phyloP scores from a whole-genome alignment of 306 rosid species.

The Vigna reflexopilosa region DNA sequence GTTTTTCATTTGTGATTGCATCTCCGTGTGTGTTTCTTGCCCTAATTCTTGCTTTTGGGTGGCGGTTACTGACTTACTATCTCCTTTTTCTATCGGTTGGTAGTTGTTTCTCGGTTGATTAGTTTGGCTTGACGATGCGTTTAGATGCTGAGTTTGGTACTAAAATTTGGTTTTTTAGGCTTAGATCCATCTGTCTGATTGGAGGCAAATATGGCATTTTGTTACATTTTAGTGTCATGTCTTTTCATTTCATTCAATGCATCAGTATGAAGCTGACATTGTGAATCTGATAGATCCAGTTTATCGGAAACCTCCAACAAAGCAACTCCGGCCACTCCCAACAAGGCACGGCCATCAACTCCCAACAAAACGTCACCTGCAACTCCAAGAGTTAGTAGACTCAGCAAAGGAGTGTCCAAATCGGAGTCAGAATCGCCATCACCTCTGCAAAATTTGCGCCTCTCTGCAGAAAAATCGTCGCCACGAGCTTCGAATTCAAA shows the following conservation, averaged over 20 bases:
- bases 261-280: constrained; percentile 38
- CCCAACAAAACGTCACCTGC: constrained; percentile 76
- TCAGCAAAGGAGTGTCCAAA: constrained; percentile 68
- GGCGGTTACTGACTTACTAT: neutral
- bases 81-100: neutral
- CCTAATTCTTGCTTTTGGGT: constrained; percentile 16
- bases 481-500: constrained; percentile 73
- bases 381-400: constrained; percentile 81
- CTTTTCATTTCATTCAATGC: constrained; percentile 39
- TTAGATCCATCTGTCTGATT: constrained; percentile 55
- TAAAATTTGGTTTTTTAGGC: constrained; percentile 32
- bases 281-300: constrained; percentile 70
- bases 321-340: constrained; percentile 41
- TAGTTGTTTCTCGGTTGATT: constrained; percentile 37
- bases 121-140: constrained; percentile 36
- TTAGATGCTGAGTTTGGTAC: constrained; percentile 34
- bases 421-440: constrained; percentile 80
- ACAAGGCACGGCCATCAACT: constrained; percentile 47
- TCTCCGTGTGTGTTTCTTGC: constrained; percentile 22
- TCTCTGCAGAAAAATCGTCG: constrained; percentile 73
- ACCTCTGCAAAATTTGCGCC: constrained; percentile 73
- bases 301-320: constrained; percentile 66
- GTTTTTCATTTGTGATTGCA: constrained; percentile 29
- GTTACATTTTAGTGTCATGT: constrained; percentile 34
- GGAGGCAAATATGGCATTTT: constrained; percentile 35